Evolutionary conservation across 306 rosid species (phyloP).

Genomic region (Pueraria montana): DNA sequence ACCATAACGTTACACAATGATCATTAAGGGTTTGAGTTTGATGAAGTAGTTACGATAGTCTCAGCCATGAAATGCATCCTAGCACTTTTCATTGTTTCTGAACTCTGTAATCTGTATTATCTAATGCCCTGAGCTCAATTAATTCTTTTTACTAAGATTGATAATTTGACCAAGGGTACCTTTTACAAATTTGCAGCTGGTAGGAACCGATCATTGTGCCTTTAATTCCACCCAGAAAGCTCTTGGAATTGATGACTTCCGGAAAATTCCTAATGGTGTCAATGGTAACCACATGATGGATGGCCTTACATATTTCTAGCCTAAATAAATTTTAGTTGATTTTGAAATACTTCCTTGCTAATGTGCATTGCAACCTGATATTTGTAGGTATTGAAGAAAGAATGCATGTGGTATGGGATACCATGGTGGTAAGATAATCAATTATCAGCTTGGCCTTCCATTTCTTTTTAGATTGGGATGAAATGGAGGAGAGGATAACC

Average conservation of each 20-base stretch:
- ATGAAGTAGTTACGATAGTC: slow-evolving; percentile 39
- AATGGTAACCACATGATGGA: slow-evolving; percentile 71
- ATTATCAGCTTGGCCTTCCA: slow-evolving; percentile 31
- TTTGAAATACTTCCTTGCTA: slow-evolving; percentile 41
- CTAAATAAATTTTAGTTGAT: slow-evolving; percentile 38
- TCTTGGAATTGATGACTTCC: slow-evolving; percentile 88
- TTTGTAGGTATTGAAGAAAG: slow-evolving; percentile 90
- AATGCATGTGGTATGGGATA: slow-evolving; percentile 95
- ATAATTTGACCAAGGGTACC: slow-evolving; percentile 33
- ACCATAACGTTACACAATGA: too few species aligned
- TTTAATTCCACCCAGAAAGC: slow-evolving; percentile 92
- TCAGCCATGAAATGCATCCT: slow-evolving; percentile 29
- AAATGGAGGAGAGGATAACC: slow-evolving; percentile 29
- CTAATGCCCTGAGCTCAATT: not conserved
- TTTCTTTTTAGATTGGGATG: slow-evolving; percentile 13
- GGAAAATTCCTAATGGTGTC: slow-evolving; percentile 93
- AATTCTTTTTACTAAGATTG: not conserved
- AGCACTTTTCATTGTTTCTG: slow-evolving; percentile 9
- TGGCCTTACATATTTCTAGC: slow-evolving; percentile 23
- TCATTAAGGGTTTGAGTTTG: slow-evolving; percentile 27
- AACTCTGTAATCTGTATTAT: not conserved
- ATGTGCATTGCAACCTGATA: slow-evolving; percentile 44
- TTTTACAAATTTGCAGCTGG: slow-evolving; percentile 74
- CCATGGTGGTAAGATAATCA: slow-evolving; percentile 83
- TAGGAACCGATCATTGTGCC: slow-evolving; percentile 91